Evolutionary conservation across 129 eudicot species (phyloP).

Genomic region (Arctium lappa): DNA sequence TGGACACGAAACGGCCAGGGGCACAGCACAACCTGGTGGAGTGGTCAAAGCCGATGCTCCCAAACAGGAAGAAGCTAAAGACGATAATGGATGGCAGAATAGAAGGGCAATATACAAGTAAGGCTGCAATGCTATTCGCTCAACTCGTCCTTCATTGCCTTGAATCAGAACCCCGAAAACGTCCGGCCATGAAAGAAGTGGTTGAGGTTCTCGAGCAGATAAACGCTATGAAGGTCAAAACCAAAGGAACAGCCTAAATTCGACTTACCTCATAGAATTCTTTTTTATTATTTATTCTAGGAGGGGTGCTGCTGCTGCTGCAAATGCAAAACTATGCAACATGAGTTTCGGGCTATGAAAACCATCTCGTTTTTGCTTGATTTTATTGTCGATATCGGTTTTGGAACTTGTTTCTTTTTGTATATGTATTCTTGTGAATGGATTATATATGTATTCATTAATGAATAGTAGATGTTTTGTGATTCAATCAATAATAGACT

Average conservation of each 20-base stretch:
- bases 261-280: not conserved
- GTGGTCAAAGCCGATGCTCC: constrained; percentile 59
- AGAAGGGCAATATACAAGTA: constrained; percentile 76
- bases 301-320: not conserved
- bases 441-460: not conserved
- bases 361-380: not conserved
- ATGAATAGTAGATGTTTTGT: not conserved
- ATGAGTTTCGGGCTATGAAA: not conserved
- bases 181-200: constrained; percentile 76
- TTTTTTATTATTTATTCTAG: constrained; percentile 23
- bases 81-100: constrained; percentile 63
- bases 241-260: constrained; percentile 14
- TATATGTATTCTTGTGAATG: constrained; percentile 7
- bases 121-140: constrained; percentile 56
- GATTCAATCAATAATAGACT: not conserved
- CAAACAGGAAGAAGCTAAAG: constrained; percentile 50
- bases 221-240: constrained; percentile 43
- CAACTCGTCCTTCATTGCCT: constrained; percentile 66
- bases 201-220: constrained; percentile 52
- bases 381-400: not conserved
- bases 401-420: not conserved
- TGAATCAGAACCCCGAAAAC: constrained; percentile 51
- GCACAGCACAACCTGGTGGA: constrained; percentile 57
- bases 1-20: constrained; percentile 50
- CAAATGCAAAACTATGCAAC: not conserved